Percentiles rank a stretch among this genome's conserved stretches.
phyloP scores from a whole-genome alignment of 305 asterid species.

The Lippia alba region DNA sequence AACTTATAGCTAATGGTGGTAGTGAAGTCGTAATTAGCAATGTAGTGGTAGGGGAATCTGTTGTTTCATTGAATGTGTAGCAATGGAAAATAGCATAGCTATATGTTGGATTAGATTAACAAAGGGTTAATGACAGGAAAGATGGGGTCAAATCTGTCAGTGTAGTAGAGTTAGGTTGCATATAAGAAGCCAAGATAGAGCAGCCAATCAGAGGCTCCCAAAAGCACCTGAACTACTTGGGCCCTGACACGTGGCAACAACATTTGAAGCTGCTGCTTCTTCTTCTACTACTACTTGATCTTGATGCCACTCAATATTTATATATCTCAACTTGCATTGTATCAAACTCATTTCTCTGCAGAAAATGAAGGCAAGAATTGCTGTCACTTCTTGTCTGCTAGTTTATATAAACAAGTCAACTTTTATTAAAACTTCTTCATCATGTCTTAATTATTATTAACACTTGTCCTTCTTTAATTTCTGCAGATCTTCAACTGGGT shows the following conservation, averaged over 20 bases:
- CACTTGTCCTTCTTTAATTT: no score
- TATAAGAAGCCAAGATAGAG: slow-evolving; percentile 38
- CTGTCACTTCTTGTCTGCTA: background rate
- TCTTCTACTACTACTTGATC: background rate
- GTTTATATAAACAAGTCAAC: background rate
- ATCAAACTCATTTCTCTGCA: background rate
- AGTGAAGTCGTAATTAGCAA: no score
- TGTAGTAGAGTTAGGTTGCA: slow-evolving; percentile 11
- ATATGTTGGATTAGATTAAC: no score
- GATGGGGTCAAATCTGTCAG: slow-evolving; percentile 32
- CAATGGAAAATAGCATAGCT: no score
- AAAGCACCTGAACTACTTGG: slow-evolving; percentile 22
- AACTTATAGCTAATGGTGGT: no score
- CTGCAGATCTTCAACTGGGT: slow-evolving; percentile 81
- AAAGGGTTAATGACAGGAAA: background rate
- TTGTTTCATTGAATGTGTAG: no score
- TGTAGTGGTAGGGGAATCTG: no score
- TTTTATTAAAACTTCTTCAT: background rate
- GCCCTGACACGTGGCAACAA: slow-evolving; percentile 40
- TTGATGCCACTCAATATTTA: background rate
- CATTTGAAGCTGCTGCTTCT: background rate
- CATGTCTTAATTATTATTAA: slow-evolving; percentile 1
- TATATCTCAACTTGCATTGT: background rate
- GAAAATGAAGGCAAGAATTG: slow-evolving; percentile 49
- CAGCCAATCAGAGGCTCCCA: slow-evolving; percentile 38